These are phyloP conservation scores for Colletotrichum liriopes DNA, from an alignment of 2,329 filamentous ascomycete genomes.

Conservation along the genomic window DNA sequence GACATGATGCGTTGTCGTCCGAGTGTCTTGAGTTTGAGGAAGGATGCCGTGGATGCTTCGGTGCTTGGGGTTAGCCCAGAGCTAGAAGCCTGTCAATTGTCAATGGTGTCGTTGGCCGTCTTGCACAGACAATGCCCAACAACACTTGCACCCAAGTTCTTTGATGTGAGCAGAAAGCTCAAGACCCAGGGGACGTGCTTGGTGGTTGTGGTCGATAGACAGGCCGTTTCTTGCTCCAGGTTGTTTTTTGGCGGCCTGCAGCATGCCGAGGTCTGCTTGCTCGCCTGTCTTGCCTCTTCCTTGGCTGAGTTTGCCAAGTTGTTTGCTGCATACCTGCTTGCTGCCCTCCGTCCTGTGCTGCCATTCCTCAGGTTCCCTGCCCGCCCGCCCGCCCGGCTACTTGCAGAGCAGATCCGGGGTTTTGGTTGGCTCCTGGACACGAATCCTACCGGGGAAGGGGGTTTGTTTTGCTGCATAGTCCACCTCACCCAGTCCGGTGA, in stretches of 20 bases:
- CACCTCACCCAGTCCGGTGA: not conserved
- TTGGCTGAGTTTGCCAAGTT: constrained; percentile 3
- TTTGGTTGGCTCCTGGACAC: constrained; percentile 22
- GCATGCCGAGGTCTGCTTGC: constrained; percentile 11
- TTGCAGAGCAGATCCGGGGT: constrained; percentile 39
- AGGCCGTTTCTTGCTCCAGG: not conserved
- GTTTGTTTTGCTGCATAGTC: not conserved
- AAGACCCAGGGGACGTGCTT: not conserved
- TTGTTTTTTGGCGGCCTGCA: constrained; percentile 31
- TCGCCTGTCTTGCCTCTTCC: not conserved
- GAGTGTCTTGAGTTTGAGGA: not conserved
- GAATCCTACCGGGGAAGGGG: not conserved
- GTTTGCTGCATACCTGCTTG: not conserved
- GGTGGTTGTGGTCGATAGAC: not conserved
- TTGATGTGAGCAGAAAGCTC: too few species aligned
- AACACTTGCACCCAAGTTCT: not conserved
- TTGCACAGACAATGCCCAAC: constrained; percentile 9
- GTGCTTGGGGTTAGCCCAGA: not conserved
- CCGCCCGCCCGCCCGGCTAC: constrained; percentile 26
- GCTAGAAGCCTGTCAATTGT: constrained; percentile 11
- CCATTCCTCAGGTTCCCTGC: not conserved
- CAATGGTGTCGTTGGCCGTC: not conserved
- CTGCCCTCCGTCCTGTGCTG: not conserved
- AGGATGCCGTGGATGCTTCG: not conserved
- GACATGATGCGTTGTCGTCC: not conserved